Conservation (phyloP, 106 monocot species). For the Dendrobium catenatum region DNA sequence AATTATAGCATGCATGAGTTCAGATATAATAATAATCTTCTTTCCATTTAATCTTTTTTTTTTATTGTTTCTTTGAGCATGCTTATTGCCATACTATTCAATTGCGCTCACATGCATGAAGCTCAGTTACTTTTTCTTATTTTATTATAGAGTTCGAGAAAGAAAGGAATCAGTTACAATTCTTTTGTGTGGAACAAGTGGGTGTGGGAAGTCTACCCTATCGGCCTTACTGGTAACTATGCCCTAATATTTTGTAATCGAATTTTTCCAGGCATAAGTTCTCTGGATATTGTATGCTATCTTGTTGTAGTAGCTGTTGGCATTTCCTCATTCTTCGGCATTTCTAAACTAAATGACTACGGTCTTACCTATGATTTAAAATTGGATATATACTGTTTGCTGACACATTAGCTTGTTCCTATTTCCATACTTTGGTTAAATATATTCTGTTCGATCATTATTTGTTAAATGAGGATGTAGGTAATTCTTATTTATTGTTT, state of each 20-base stretch:
- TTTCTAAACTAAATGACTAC: background rate
- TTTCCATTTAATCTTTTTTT: background rate
- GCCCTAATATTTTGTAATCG: background rate
- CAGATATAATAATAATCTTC: background rate
- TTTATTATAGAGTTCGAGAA: slow-evolving; percentile 63
- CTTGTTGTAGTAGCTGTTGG: background rate
- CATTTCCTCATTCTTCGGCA: background rate
- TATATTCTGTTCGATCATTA: background rate
- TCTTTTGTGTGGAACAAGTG: slow-evolving; percentile 96
- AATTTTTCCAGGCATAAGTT: background rate
- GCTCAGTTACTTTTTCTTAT: slow-evolving; percentile 9
- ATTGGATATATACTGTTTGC: background rate
- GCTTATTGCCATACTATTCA: background rate
- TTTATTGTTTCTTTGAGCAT: background rate
- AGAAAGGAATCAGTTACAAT: slow-evolving; percentile 90
- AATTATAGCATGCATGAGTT: background rate
- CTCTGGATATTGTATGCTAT: background rate
- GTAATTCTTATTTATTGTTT: background rate
- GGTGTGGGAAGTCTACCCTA: slow-evolving; percentile 96
- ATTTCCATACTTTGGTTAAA: background rate
- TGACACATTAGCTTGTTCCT: background rate
- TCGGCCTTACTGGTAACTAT: slow-evolving; percentile 81
- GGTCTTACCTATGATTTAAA: background rate
- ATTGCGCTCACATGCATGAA: background rate
- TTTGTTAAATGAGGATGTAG: background rate